Evolutionary conservation across 345 rosid genomes (phyloP), one percentile per base, ranked within the genome.

Genomic region (Eucalyptus sp.): DNA sequence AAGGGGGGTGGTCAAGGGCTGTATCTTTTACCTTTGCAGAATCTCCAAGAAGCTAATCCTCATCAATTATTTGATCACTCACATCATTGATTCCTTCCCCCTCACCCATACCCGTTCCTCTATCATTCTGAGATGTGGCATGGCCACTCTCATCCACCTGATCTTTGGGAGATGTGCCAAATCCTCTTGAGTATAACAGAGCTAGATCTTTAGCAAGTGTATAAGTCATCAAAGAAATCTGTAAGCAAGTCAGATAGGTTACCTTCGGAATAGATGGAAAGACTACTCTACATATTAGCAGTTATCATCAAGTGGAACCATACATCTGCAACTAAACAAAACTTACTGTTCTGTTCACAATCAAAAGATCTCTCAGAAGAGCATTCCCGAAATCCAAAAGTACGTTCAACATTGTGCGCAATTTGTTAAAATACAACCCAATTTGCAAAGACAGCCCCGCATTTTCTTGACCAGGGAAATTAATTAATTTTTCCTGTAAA

Each of bases 71-170:
- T 92, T 97, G 96, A 90, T 96, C 96, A 87, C 99, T 96, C 90
- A 96, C 97, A 95, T 97, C 99, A 25, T 94, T 95, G 86, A 89
- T 91, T 60, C 99, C 99, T 17, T 86, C 93, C 86, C 99, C 99
- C 91, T 96, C 98, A 31, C 99, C 99, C 98, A 98, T 93, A 81
- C 99, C 99, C 25, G 96, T 97, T 88, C 99, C 99, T 89, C 90
- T 95, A 81, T 95, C 97, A 90, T 90, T 92, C 92, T 94, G 91
- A 58, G 97, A 87, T 90, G 71, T 89, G 86, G 90, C 95, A 89
- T 71, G 87, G 85, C 84, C 88, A 84, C 92, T 76, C 88, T 91
- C 99, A 91, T 96, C 98, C 31, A 91, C 96, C 91, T 92, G 93
- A 48, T 94, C 97, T 90, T 93, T 93, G 13, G 92, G 89, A 90